Evolutionary conservation across 768 basidiomycete genomes (phyloP), one percentile per base, ranked within the genome.

Genomic region (Trametes punicea): DNA sequence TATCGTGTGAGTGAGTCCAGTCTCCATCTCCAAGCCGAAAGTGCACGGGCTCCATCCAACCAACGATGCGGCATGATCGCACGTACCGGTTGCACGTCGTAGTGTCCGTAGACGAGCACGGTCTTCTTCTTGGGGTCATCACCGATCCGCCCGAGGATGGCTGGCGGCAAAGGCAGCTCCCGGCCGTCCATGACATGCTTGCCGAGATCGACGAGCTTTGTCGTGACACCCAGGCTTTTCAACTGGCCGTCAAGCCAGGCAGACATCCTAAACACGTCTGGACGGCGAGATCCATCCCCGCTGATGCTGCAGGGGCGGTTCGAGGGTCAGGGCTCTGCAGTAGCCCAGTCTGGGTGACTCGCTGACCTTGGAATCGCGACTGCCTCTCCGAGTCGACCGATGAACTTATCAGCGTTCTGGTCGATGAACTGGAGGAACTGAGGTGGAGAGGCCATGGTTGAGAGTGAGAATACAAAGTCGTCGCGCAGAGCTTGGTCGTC

Each of bases 51-150:
- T n/a, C n/a, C n/a, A n/a, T n/a, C n/a, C n/a, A n/a, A n/a, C 31
- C 31, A 33, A 33, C 7, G 30, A 31, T 4, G 31, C 21, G 1
- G 6, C 21, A 7, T 6, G 2, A 3, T 5, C 2, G 3, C 3
- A 71, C 83, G 47, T 57, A 90, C 90, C 8, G 95, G 94, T 65
- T 97, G 95, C 6, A 97, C 95, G 67, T 97, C 94, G 66, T 92
- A 96, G 70, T 98, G 95, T 2, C 93, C 95, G 67, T 98, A 98
- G 29, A 98, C 73, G 26, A 96, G 79, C 30, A 98, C 84, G 0
- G 94, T 98, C 81, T 90, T 95, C 84, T 98, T 98, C 66, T 75
- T 82, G 13, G 83, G 84, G 71, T 97, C 92, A 33, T 84, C 77
- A 3, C 96, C 96, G 60, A 93, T 76, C 61, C 76, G 77, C 0